Base-by-base conservation (phyloP, 164 flowering plant genomes). In the Buxus sempervirens region DNA sequence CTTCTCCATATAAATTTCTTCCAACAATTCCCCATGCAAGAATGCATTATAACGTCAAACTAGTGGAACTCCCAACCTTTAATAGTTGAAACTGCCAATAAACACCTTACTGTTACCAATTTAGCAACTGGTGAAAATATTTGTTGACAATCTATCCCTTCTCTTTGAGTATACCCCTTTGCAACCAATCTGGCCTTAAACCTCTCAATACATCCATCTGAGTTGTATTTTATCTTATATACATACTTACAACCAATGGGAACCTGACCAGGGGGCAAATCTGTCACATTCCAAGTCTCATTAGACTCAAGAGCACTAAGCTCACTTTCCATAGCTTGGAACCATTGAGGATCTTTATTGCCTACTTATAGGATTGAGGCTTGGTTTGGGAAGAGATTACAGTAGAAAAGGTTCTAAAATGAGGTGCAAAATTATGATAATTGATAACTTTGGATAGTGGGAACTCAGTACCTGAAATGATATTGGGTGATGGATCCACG, bases 81-180 rank as follows among this genome's bases (percentile, higher is more conserved):
- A 13, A 20, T 3, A 1, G 55, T 23, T 45, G 32, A 55, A 42
- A 63, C 6, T 2, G 54, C 55, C 23, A 42, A 22, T 25, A 63
- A 24, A 7, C 54, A 42, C 21, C 55, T 42, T 12, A 63, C 54
- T 10, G 66, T 63, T 9, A 23, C 27, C 14, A 63, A 25, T 24
- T 63, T 63, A 21, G 66, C 55, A 1, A 63, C 32, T 9, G 55
- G 55, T 42, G 55, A 48, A 23, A 63, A 63, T 6, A 55, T 63
- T 20, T 63, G 55, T 45, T 63, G 4, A 20, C 8, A 63, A 22
- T 63, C 66, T 7, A 42, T 25, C 4, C 66, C 54, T 21, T 63
- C 28, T 5, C 16, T 63, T 24, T 63, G 66, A 32, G 38, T 45
- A 48, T 42, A 63, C 14, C 66, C 55, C 15, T 48, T 55, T 2